Evolutionary conservation across 352 stramenopile species (phyloP).

Genomic region (Pythium aquatile): DNA sequence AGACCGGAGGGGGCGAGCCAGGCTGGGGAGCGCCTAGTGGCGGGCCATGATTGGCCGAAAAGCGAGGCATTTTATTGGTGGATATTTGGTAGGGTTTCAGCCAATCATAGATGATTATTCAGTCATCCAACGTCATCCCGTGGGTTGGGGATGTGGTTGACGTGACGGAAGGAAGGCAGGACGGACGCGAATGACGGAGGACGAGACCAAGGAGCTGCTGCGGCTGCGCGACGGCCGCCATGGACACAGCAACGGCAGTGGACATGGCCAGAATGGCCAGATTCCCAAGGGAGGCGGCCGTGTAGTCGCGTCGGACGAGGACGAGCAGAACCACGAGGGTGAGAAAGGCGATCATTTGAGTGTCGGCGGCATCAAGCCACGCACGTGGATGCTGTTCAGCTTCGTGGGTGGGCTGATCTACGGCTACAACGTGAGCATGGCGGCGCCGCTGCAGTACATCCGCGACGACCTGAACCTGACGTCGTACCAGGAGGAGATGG

Average conservation of each 20-base stretch:
- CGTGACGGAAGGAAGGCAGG: not conserved
- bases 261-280: not conserved
- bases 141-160: slow-evolving; percentile 6
- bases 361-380: slow-evolving; percentile 39
- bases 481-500: slow-evolving; percentile 62
- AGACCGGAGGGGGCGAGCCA: slow-evolving; percentile 3
- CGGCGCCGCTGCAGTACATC: slow-evolving; percentile 81
- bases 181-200: slow-evolving; percentile 25
- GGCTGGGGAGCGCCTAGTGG: slow-evolving; percentile 11
- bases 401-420: slow-evolving; percentile 84
- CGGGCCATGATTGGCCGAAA: slow-evolving; percentile 14
- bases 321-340: not conserved
- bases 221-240: slow-evolving; percentile 38
- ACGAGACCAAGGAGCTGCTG: slow-evolving; percentile 66
- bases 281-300: not conserved
- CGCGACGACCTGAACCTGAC: slow-evolving; percentile 64
- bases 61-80: slow-evolving; percentile 5
- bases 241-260: slow-evolving; percentile 4
- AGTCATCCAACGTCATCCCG: not conserved
- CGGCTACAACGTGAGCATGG: slow-evolving; percentile 85
- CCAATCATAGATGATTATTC: not conserved
- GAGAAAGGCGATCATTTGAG: not conserved
- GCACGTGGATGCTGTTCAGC: slow-evolving; percentile 77
- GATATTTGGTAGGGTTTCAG: slow-evolving; percentile 7
- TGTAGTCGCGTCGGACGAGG: slow-evolving; percentile 10